These are phyloP conservation scores for Colletotrichum gloeosporioides DNA, from an alignment of 2,329 filamentous ascomycete species.

Conservation along the genomic window DNA sequence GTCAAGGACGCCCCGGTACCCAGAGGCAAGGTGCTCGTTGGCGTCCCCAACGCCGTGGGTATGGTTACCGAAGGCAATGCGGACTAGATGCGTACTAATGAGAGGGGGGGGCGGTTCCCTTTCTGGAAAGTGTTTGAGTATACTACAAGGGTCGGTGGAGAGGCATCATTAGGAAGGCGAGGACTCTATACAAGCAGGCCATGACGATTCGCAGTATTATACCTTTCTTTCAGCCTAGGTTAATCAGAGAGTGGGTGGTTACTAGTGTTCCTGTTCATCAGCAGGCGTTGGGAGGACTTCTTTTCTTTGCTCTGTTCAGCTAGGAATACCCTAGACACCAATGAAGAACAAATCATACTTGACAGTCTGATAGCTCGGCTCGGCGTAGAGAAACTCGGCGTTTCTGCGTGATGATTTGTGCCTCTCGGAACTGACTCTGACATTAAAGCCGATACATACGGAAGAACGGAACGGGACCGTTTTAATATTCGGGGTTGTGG, in stretches of 20 bases:
- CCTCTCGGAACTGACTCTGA: neutral
- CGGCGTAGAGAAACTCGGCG: neutral
- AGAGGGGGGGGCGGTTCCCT: neutral
- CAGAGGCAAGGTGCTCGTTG: slow-evolving; percentile 60
- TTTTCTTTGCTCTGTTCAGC: neutral
- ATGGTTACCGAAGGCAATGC: slow-evolving; percentile 61
- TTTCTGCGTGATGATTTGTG: neutral
- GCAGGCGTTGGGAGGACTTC: neutral
- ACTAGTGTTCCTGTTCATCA: neutral
- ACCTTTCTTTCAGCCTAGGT: neutral
- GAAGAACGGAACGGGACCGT: neutral
- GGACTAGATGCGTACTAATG: neutral
- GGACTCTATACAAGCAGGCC: neutral
- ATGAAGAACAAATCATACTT: neutral
- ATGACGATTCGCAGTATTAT: neutral
- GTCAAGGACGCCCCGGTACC: slow-evolving; percentile 59
- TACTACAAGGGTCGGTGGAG: neutral
- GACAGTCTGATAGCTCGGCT: neutral
- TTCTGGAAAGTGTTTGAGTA: neutral
- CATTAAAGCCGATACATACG: neutral
- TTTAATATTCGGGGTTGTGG: neutral
- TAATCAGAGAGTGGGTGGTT: neutral
- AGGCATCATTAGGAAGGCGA: neutral
- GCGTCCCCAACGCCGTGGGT: slow-evolving; percentile 62
- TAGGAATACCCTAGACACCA: neutral